Base-by-base conservation (phyloP, 495 filamentous ascomycete species). In the Monascus purpureus region DNA sequence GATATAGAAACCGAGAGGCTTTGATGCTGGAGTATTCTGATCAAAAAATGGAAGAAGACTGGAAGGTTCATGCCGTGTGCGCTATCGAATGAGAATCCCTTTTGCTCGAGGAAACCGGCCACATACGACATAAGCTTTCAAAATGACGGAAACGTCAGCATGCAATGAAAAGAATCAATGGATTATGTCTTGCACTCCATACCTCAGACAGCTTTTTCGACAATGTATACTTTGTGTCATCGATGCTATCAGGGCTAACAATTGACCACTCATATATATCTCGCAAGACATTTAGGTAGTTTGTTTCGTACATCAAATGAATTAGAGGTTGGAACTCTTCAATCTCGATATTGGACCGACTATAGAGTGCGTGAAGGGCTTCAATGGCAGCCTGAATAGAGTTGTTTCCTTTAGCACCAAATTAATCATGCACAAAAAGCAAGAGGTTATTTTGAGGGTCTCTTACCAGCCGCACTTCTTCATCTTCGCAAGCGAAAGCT, bases 141-240 rank as follows among this genome's bases (percentile, higher is more conserved):
- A 6, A 4, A 14, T 26, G 42, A 35, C 20, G 43, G 37, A 6
- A 4, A 14, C 24, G 42, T 38, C 20, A 46, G 37, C 30, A 9
- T 33, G 6, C 13, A 16, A 32, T 16, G 14, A 3, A 6, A 15
- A 9, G 16, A 17, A 8, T 8, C 16, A 6, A 3, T 8, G 27
- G 11, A 13, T 13, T 15, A n/a, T n/a, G n/a, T n/a, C n/a, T n/a
- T n/a, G n/a, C 8, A 9, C n/a, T 4, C 9, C 53, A 49, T 62
- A 82, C 83, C 73, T 96, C 90, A 3, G 88, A 85, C 23, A 96
- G 72, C 57, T 87, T 93, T 60, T 95, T 95, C 13, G 79, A 74
- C 41, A 96, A 73, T 20, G 81, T 69, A 49, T 97, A 96, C 49
- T 84, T 88, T 37, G 83, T 79, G 35, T 95, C 85, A 45, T 93